Conservation (phyloP, 2,329 filamentous ascomycete species). For the Phoma herbarum region DNA sequence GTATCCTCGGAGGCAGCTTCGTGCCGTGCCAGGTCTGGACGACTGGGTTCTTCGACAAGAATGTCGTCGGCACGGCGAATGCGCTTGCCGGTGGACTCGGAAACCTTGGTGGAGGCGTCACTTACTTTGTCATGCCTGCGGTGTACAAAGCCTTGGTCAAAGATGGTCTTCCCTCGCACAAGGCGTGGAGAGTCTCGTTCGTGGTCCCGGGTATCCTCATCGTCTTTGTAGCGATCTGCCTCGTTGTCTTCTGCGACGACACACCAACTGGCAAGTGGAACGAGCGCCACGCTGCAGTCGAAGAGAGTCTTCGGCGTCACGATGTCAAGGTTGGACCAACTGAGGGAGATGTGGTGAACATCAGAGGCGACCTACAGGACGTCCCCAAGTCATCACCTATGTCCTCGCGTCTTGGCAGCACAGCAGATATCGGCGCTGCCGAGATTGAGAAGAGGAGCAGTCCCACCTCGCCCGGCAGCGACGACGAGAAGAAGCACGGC, state of each 20-base stretch:
- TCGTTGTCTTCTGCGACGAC: constrained; percentile 78
- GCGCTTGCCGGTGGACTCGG: constrained; percentile 72
- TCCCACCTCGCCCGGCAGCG: background rate
- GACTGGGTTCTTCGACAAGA: constrained; percentile 91
- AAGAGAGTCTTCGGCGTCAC: constrained; percentile 58
- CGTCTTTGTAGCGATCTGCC: constrained; percentile 67
- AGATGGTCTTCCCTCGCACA: constrained; percentile 67
- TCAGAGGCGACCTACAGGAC: constrained; percentile 15
- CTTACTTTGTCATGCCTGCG: constrained; percentile 82
- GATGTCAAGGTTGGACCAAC: background rate
- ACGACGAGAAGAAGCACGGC: constrained; percentile 36
- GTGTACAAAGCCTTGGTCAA: constrained; percentile 75
- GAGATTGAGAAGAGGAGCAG: constrained; percentile 2
- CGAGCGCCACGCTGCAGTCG: constrained; percentile 68
- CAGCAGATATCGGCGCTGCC: constrained; percentile 2
- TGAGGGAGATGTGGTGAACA: constrained; percentile 17
- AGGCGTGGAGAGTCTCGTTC: constrained; percentile 84
- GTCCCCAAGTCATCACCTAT: constrained; percentile 6
- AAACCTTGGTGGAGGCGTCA: constrained; percentile 41
- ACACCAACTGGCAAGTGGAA: constrained; percentile 83
- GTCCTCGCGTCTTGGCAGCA: constrained; percentile 12
- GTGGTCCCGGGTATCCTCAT: constrained; percentile 82
- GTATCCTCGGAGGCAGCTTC: constrained; percentile 77
- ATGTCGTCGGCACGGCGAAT: constrained; percentile 90
- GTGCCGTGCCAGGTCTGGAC: constrained; percentile 91